Evolutionary conservation across 495 filamentous ascomycete species (phyloP).

Genomic region (Neurospora discreta): DNA sequence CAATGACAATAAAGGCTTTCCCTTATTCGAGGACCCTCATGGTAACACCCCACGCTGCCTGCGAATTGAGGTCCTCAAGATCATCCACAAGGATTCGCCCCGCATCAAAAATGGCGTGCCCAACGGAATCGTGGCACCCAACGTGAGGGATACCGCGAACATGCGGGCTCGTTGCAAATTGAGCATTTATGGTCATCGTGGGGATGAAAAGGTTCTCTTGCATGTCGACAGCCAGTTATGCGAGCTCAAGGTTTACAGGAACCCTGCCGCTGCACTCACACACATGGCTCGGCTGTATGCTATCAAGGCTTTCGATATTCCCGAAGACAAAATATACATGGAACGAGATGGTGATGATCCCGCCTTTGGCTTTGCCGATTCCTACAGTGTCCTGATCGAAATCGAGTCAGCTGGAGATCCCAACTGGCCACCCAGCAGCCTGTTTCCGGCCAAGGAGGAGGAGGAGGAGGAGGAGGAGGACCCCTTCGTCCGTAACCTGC

Average conservation of each 20-base stretch:
- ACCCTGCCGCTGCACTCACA: conserved; percentile 24
- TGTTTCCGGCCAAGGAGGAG: conserved; percentile 19
- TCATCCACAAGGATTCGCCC: conserved; percentile 32
- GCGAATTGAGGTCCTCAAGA: conserved; percentile 36
- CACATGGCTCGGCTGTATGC: conserved; percentile 34
- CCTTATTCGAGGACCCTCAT: conserved; percentile 17
- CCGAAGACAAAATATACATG: conserved; percentile 34
- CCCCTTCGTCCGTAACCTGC: conserved; percentile 11
- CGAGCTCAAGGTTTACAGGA: conserved; percentile 33
- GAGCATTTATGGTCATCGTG: conserved; percentile 23
- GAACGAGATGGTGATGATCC: conserved; percentile 27
- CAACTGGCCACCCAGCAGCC: conserved; percentile 38
- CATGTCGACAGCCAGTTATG: conserved; percentile 38
- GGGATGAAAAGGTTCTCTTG: conserved; percentile 19
- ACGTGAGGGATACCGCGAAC: conserved; percentile 26
- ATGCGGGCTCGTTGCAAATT: conserved; percentile 35
- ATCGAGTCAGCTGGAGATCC: conserved; percentile 34
- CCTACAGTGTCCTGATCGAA: conserved; percentile 35
- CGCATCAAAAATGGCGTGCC: conserved; percentile 26
- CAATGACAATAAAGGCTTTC: conserved; percentile 22
- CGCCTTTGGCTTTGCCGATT: conserved; percentile 31
- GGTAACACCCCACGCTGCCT: conserved; percentile 23
- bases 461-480: conserved; percentile 11
- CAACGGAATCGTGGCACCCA: conserved; percentile 26
- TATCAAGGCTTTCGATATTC: conserved; percentile 34